Evolutionary conservation across 108 stramenopile species (phyloP).

Genomic region (Cylindrotheca closterium): DNA sequence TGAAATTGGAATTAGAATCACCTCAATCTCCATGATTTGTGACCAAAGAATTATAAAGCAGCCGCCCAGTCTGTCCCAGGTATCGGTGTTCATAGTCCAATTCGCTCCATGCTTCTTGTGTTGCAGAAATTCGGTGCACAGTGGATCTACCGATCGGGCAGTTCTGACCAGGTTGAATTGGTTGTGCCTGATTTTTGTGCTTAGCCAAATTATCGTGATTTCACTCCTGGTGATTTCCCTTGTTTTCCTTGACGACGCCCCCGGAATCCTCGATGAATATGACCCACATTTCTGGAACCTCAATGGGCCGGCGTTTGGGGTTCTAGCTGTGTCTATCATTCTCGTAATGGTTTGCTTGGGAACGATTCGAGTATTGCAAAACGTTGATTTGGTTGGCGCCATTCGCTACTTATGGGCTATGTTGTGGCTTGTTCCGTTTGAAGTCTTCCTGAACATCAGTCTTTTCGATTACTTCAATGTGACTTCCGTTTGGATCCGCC

Average conservation of each 20-base stretch:
- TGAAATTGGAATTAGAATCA: no score
- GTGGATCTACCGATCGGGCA: conserved; percentile 57
- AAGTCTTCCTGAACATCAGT: conserved; percentile 37
- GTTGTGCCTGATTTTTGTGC: conserved; percentile 52
- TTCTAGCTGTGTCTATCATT: conserved; percentile 49
- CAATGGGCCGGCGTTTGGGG: conserved; percentile 37
- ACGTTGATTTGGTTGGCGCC: conserved; percentile 70
- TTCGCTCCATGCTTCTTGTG: conserved; percentile 25
- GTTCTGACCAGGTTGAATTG: conserved; percentile 66
- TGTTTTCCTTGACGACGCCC: conserved; percentile 10
- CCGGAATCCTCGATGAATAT: conserved; percentile 2
- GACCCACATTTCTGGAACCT: conserved; percentile 43
- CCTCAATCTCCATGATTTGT: no score
- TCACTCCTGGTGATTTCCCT: conserved; percentile 34
- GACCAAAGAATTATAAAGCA: background rate
- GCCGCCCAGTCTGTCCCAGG: conserved; percentile 8
- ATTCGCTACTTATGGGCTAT: conserved; percentile 76
- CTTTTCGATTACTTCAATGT: conserved; percentile 63
- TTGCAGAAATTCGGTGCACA: conserved; percentile 36
- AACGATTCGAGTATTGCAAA: conserved; percentile 53
- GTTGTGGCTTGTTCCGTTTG: conserved; percentile 49
- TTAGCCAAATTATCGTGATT: conserved; percentile 44
- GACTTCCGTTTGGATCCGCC: conserved; percentile 60
- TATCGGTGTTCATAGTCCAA: conserved; percentile 11
- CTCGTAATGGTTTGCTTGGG: conserved; percentile 49